These are phyloP conservation scores for Patellifolia procumbens DNA, from an alignment of 179 eudicot species.

Conservation along the genomic window DNA sequence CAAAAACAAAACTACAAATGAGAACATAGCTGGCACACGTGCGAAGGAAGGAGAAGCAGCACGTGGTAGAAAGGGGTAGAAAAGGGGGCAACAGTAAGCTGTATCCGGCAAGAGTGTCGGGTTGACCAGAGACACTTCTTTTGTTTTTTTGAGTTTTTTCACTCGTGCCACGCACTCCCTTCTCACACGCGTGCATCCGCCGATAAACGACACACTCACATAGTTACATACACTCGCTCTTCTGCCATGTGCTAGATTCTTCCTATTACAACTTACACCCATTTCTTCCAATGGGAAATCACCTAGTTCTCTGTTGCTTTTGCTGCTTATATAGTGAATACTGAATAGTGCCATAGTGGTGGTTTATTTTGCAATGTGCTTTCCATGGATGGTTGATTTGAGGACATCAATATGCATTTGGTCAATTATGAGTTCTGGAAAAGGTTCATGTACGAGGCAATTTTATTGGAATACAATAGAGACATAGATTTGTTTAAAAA, in stretches of 20 bases:
- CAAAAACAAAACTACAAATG: not conserved
- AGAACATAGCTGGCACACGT: slow-evolving; percentile 47
- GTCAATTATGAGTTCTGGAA: no score
- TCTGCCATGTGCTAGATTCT: not conserved
- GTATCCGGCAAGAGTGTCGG: slow-evolving; percentile 37
- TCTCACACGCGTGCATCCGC: slow-evolving; percentile 31
- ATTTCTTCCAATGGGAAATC: not conserved
- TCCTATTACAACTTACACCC: not conserved
- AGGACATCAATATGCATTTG: no score
- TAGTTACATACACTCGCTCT: not conserved
- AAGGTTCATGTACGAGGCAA: no score
- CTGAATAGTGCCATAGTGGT: no score
- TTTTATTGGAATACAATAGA: no score
- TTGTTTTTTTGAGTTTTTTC: slow-evolving; percentile 7
- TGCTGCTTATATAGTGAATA: slow-evolving; percentile 17
- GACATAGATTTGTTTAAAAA: no score
- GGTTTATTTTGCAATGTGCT: not conserved
- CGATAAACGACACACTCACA: slow-evolving; percentile 19
- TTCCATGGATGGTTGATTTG: no score
- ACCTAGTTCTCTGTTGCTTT: slow-evolving; percentile 7
- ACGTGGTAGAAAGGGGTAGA: slow-evolving; percentile 32
- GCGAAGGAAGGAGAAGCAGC: slow-evolving; percentile 30
- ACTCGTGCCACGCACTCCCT: slow-evolving; percentile 1
- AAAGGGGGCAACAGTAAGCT: slow-evolving; percentile 29
- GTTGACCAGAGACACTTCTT: slow-evolving; percentile 51